phyloP scores from a whole-genome alignment of 768 basidiomycete species.

The Podaxis sp. region DNA sequence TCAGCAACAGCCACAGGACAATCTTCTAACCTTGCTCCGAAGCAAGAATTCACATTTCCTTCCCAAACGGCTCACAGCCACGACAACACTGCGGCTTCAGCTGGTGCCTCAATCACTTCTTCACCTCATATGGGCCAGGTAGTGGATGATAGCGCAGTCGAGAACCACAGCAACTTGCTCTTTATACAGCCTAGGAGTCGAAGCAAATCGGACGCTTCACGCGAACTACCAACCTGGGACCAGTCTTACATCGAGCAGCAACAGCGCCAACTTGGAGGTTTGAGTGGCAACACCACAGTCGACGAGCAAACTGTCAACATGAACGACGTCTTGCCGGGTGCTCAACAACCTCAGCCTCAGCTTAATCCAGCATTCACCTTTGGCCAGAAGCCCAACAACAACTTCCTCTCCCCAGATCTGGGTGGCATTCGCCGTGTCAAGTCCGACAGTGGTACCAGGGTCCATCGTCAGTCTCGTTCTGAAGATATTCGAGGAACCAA shows the following conservation, averaged over 20 bases:
- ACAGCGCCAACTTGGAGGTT: slow-evolving; percentile 25
- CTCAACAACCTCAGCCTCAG: slow-evolving; percentile 16
- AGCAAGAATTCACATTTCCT: slow-evolving; percentile 15
- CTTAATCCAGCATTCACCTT: slow-evolving; percentile 26
- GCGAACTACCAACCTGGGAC: slow-evolving; percentile 58
- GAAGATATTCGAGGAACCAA: slow-evolving; percentile 50
- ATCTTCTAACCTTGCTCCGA: slow-evolving; percentile 2
- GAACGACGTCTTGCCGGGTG: slow-evolving; percentile 39
- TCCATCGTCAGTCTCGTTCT: slow-evolving; percentile 55
- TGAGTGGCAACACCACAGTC: slow-evolving; percentile 13
- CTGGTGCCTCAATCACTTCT: slow-evolving; percentile 6
- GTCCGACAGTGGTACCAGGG: slow-evolving; percentile 43
- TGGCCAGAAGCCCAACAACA: slow-evolving; percentile 23
- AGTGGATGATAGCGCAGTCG: slow-evolving; percentile 11
- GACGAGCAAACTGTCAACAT: slow-evolving; percentile 35
- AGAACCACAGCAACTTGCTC: slow-evolving; percentile 17
- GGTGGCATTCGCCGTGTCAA: slow-evolving; percentile 48
- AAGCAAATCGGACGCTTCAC: slow-evolving; percentile 61
- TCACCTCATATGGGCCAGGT: slow-evolving; percentile 8
- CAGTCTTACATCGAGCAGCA: slow-evolving; percentile 25
- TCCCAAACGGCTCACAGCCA: slow-evolving; percentile 7
- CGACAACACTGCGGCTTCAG: not conserved
- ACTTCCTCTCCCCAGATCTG: slow-evolving; percentile 35
- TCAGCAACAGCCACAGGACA: slow-evolving; percentile 1
- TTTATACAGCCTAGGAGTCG: slow-evolving; percentile 37